Evolutionary conservation across 495 filamentous ascomycete species (phyloP), one percentile per base, ranked within the genome.

Genomic region (Neohortaea acidophila): DNA sequence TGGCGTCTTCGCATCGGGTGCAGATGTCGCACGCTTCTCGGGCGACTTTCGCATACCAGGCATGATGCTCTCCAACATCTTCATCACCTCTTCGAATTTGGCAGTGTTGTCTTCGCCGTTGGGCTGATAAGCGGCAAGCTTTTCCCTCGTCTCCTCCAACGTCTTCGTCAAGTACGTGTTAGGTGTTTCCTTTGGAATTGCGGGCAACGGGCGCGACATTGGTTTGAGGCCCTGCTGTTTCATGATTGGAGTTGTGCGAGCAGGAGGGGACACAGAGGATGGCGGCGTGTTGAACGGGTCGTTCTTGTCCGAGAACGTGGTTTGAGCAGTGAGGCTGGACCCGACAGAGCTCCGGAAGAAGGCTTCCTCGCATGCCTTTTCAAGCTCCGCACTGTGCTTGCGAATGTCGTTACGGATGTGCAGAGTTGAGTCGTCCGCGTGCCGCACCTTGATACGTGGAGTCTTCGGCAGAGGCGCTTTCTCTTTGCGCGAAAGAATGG

Each of bases 281-380:
- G 62, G 65, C 32, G 53, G 52, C 17, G 53, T 61, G 24, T 59
- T 46, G 34, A 56, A 55, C 21, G 57, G 51, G 22, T 21, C 57
- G n/a, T 45, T 51, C 21, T 51, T 63, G 21, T 60, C 64, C 15
- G 61, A 67, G 7, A 56, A 58, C 2, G 64, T 39, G n/a, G 40
- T 38, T 23, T 28, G 58, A 7, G 63, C 59, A 6, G 44, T 52
- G 20, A 50, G 28, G 44, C 51, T 59, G 42, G 63, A 71, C 1
- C 68, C 61, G 0, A 79, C 51, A 0, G 76, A 75, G 23, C 71
- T 75, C 18, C 75, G 70, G 47, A 82, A 84, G 59, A 94, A 94
- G 0, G 84, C 84, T 46, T 84, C 82, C 43, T 80, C 75, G 46
- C 73, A 77, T n/a, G 76, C 69, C 44, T 73, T 70, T 41, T 70